phyloP scores from a whole-genome alignment of 2,329 filamentous ascomycete genomes.

The Torrubiellomyces zombiae region DNA sequence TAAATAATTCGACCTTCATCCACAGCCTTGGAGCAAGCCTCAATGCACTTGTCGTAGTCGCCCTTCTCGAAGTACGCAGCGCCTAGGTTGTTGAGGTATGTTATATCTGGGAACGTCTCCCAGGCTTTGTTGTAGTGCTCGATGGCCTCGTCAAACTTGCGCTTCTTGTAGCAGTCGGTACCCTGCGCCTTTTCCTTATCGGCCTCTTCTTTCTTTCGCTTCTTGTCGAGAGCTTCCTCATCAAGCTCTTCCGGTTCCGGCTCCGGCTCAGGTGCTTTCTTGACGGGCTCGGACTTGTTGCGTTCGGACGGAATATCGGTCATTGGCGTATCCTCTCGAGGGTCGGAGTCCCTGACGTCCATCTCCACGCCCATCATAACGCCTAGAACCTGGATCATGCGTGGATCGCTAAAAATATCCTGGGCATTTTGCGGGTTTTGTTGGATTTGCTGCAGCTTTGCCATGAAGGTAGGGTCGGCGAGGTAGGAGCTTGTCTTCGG shows the following conservation, averaged over 20 bases:
- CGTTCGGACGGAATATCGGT: constrained; percentile 38
- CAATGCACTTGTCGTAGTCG: constrained; percentile 75
- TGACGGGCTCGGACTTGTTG: constrained; percentile 26
- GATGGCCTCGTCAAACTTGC: constrained; percentile 88
- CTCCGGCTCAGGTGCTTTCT: constrained; percentile 39
- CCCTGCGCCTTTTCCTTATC: constrained; percentile 91
- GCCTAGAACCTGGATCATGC: constrained; percentile 86
- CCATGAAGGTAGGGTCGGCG: constrained; percentile 74
- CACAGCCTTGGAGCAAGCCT: constrained; percentile 73
- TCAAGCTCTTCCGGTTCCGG: constrained; percentile 54
- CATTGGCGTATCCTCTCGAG: constrained; percentile 53
- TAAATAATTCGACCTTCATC: constrained; percentile 79
- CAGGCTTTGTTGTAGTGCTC: constrained; percentile 89
- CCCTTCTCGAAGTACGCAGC: constrained; percentile 94
- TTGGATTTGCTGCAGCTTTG: constrained; percentile 68
- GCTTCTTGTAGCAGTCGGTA: constrained; percentile 96
- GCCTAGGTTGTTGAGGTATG: constrained; percentile 91
- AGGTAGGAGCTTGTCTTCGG: constrained; percentile 80
- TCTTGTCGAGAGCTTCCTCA: constrained; percentile 68
- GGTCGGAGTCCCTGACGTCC: constrained; percentile 29
- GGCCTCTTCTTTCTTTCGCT: constrained; percentile 80
- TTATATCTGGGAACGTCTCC: constrained; percentile 90
- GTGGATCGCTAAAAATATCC: constrained; percentile 71
- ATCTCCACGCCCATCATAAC: constrained; percentile 91
- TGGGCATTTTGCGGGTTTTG: constrained; percentile 66